A percentile compares a stretch with the other conserved stretches of the same genome.
Evolutionary conservation across 139 green algal species (phyloP).

Genomic region (Chlorella sorokiniana): DNA sequence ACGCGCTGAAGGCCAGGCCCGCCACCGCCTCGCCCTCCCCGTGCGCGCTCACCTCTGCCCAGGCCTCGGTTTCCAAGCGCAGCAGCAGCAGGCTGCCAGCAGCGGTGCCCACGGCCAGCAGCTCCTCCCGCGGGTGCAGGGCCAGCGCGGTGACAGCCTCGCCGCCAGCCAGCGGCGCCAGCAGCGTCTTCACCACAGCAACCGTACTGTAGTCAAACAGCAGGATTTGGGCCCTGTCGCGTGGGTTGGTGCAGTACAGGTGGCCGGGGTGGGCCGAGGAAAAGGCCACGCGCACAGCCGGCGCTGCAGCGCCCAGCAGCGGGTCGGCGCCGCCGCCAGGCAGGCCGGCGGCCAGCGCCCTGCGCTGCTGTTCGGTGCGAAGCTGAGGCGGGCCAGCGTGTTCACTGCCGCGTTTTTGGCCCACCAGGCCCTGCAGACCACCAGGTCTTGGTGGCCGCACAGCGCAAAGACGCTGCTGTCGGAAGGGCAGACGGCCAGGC

Average conservation of each 20-base stretch:
- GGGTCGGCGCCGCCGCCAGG: background rate
- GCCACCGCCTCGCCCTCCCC: background rate
- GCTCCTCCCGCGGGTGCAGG: background rate
- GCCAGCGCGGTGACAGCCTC: slow-evolving; percentile 12
- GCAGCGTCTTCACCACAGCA: slow-evolving; percentile 13
- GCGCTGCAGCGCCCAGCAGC: background rate
- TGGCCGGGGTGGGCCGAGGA: background rate
- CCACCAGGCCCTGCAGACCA: slow-evolving; percentile 14
- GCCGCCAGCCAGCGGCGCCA: background rate
- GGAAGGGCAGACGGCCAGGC: background rate
- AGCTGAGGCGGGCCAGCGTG: background rate
- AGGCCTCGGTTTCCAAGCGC: slow-evolving; percentile 28
- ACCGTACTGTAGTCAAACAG: slow-evolving; percentile 6
- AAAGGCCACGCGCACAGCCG: slow-evolving; percentile 13
- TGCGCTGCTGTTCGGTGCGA: background rate
- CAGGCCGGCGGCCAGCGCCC: background rate
- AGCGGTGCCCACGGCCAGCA: slow-evolving; percentile 20
- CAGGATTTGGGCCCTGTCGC: background rate
- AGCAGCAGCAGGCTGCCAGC: slow-evolving; percentile 23
- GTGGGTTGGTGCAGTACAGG: slow-evolving; percentile 16
- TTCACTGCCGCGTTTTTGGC: background rate
- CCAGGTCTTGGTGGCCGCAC: background rate
- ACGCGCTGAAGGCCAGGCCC: slow-evolving; percentile 23
- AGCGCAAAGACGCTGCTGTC: slow-evolving; percentile 15
- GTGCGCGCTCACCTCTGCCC: slow-evolving; percentile 20